Evolutionary conservation across 164 flowering plant species (phyloP).

Genomic region (Kalanchoe fedtschenkoi): DNA sequence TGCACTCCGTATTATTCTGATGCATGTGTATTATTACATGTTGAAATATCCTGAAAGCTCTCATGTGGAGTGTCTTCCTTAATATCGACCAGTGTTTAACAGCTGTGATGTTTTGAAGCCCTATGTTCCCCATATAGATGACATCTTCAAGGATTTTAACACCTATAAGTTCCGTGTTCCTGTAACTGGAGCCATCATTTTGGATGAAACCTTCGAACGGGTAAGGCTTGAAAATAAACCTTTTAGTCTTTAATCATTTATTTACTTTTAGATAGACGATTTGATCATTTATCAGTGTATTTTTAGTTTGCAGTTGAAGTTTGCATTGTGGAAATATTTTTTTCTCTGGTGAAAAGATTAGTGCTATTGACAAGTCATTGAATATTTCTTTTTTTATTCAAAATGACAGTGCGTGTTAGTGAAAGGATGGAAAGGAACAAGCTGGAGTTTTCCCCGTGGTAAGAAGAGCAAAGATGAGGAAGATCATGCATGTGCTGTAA

Average conservation of each 20-base stretch:
- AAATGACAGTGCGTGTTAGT: constrained; percentile 71
- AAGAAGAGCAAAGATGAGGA: constrained; percentile 96
- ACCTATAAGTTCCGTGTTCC: constrained; percentile 96
- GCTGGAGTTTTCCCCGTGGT: constrained; percentile 99
- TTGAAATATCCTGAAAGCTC: background rate
- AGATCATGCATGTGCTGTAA: constrained; percentile 80
- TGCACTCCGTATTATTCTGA: too few relatives aligned
- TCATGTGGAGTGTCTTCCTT: constrained; percentile 23
- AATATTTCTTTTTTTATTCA: background rate
- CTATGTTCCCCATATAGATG: constrained; percentile 86
- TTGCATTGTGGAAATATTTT: too few relatives aligned
- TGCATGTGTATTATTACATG: background rate
- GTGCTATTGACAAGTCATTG: too few relatives aligned
- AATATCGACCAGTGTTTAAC: constrained; percentile 56
- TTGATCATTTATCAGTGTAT: background rate
- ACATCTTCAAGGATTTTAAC: constrained; percentile 92
- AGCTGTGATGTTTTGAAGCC: constrained; percentile 86
- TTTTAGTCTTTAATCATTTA: background rate
- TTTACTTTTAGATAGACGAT: background rate
- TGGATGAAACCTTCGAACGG: constrained; percentile 85
- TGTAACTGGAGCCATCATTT: constrained; percentile 86
- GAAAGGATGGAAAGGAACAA: constrained; percentile 97
- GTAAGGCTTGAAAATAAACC: constrained; percentile 26
- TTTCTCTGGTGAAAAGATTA: too few relatives aligned
- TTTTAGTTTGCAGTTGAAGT: background rate